Evolutionary conservation across 495 filamentous ascomycete genomes (phyloP).

Genomic region (Neurospora sp.): DNA sequence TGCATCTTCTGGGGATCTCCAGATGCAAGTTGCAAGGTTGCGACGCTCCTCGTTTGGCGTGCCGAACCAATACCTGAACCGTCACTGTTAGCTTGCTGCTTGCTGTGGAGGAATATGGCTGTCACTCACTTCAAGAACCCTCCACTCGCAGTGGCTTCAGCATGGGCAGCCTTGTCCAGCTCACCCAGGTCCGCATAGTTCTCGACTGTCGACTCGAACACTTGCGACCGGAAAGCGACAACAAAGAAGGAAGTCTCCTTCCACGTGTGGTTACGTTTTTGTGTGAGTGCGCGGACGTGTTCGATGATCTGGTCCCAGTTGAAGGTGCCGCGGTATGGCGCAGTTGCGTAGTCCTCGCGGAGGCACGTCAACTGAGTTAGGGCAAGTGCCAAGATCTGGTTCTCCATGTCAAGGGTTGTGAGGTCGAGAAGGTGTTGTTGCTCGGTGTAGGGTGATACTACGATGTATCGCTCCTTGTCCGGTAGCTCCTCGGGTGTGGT

Average conservation of each 20-base stretch:
- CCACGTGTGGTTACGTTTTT: constrained; percentile 45
- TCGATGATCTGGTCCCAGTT: constrained; percentile 62
- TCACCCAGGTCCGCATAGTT: constrained; percentile 45
- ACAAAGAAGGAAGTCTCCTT: constrained; percentile 61
- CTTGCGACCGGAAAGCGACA: constrained; percentile 67
- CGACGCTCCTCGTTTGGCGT: constrained; percentile 48
- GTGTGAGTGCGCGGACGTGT: constrained; percentile 37
- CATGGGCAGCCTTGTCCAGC: constrained; percentile 66
- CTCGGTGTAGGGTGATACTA: constrained; percentile 66
- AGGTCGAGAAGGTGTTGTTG: constrained; percentile 62
- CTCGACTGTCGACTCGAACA: constrained; percentile 47
- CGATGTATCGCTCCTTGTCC: constrained; percentile 30
- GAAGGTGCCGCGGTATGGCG: constrained; percentile 62
- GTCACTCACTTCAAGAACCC: constrained; percentile 64
- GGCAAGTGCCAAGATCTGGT: constrained; percentile 59
- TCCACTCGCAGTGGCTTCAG: constrained; percentile 64
- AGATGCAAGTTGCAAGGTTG: constrained; percentile 72
- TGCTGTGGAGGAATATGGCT: constrained; percentile 10
- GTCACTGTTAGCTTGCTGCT: constrained; percentile 2
- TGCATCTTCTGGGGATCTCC: constrained; percentile 62
- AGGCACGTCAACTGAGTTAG: constrained; percentile 51
- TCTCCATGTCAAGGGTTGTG: constrained; percentile 47
- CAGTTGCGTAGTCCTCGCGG: constrained; percentile 64
- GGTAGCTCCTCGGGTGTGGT: neutral
- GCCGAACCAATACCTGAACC: constrained; percentile 66